Evolutionary conservation across 2,329 filamentous ascomycete genomes (phyloP).

Genomic region (Cryphonectria parasitica): DNA sequence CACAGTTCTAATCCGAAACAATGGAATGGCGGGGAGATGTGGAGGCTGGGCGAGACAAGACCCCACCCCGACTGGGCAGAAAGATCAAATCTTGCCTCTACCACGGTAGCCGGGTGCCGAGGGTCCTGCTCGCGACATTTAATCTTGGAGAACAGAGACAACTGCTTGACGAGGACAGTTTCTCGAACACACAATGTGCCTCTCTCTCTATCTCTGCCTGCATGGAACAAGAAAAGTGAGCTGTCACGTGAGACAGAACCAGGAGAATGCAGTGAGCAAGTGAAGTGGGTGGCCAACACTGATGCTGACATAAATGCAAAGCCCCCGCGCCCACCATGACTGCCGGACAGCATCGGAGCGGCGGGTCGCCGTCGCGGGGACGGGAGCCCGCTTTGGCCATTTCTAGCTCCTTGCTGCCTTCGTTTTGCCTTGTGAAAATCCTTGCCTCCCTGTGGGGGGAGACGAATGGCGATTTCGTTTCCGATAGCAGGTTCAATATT

Average conservation of each 20-base stretch:
- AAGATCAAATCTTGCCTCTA: neutral
- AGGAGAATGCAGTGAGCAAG: neutral
- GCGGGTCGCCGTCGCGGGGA: slow-evolving; percentile 12
- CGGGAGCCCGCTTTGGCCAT: slow-evolving; percentile 2
- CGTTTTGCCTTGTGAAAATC: neutral
- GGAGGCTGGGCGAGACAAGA: slow-evolving; percentile 7
- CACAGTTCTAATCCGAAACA: slow-evolving; percentile 8
- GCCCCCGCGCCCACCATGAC: neutral
- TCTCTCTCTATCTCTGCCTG: slow-evolving; percentile 33
- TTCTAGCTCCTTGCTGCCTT: neutral
- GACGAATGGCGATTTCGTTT: neutral
- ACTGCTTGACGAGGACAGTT: slow-evolving; percentile 43
- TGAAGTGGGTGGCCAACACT: neutral
- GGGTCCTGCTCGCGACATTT: slow-evolving; percentile 34
- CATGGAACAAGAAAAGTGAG: slow-evolving; percentile 32
- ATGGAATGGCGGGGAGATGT: slow-evolving; percentile 12
- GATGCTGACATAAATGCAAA: neutral
- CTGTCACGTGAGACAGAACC: slow-evolving; percentile 11
- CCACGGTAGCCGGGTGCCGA: slow-evolving; percentile 63
- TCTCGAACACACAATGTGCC: slow-evolving; percentile 44
- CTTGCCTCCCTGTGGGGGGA: neutral
- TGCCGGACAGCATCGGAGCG: slow-evolving; percentile 1
- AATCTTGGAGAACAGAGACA: slow-evolving; percentile 48
- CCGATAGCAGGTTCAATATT: neutral
- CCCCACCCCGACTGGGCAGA: slow-evolving; percentile 2